Conservation (phyloP, 176 grass and related monocot genomes). For the Chloris gayana region DNA sequence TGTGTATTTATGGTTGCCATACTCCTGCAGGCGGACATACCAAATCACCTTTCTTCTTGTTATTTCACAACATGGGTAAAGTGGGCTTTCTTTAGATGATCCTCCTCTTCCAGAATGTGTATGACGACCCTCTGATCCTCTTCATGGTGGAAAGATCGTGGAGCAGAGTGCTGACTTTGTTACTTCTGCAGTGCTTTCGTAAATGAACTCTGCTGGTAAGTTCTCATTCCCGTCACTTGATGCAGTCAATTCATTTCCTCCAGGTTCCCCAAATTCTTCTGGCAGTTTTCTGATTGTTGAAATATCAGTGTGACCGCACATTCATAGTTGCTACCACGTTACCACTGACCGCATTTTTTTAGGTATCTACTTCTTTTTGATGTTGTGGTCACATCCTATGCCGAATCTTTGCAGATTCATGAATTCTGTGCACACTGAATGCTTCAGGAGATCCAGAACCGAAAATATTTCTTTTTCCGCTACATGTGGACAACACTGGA, state of each 20-base stretch:
- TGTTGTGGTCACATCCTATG: neutral
- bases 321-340: neutral
- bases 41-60: slow-evolving; percentile 70
- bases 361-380: neutral
- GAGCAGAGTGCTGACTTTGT: slow-evolving; percentile 18
- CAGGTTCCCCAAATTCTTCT: neutral
- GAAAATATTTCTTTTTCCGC: too few relatives aligned
- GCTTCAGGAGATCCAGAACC: too few relatives aligned
- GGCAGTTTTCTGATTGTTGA: neutral
- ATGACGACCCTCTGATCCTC: neutral
- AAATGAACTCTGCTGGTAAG: slow-evolving; percentile 27
- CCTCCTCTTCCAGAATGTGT: neutral
- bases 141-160: slow-evolving; percentile 8
- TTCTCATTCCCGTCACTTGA: neutral
- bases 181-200: slow-evolving; percentile 8
- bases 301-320: neutral
- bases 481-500: too few relatives aligned
- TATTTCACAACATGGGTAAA: slow-evolving; percentile 81
- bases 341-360: neutral
- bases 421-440: slow-evolving; percentile 3
- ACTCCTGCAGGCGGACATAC: slow-evolving; percentile 76
- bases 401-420: slow-evolving; percentile 17
- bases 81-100: slow-evolving; percentile 56
- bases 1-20: slow-evolving; percentile 29
- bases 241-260: neutral